Percentiles rank a stretch among this genome's conserved stretches.
Evolutionary conservation across 352 stramenopile species (phyloP).

Genomic region (Phytophthora pseudosyringae): DNA sequence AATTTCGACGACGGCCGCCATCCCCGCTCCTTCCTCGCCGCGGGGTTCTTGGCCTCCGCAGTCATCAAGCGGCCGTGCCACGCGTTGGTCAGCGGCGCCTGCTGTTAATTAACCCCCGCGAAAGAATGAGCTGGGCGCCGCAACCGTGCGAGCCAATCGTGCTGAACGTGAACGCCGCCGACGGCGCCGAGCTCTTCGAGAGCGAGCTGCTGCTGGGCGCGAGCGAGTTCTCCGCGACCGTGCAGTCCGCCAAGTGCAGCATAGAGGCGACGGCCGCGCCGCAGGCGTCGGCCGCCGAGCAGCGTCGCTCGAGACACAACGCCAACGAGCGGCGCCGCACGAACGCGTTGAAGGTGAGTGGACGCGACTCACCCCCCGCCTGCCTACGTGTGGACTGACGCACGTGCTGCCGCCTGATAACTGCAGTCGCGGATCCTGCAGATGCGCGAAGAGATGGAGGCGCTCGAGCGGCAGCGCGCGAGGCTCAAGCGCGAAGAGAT

Average conservation of each 20-base stretch:
- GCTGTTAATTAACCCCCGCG: slow-evolving; percentile 20
- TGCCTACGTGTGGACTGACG: background rate
- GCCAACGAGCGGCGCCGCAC: slow-evolving; percentile 66
- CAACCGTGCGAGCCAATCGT: slow-evolving; percentile 27
- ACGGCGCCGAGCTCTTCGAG: slow-evolving; percentile 23
- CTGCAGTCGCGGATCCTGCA: slow-evolving; percentile 43
- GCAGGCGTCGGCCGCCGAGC: slow-evolving; percentile 20
- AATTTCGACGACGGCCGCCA: slow-evolving; percentile 2
- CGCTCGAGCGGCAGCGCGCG: slow-evolving; percentile 52
- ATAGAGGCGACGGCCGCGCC: slow-evolving; percentile 21
- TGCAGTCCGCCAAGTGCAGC: slow-evolving; percentile 25
- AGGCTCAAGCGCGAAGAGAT: slow-evolving; percentile 51
- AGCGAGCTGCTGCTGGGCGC: slow-evolving; percentile 13
- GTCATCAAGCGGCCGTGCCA: slow-evolving; percentile 25
- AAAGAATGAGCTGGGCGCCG: slow-evolving; percentile 28
- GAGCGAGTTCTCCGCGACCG: slow-evolving; percentile 5
- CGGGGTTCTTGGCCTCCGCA: slow-evolving; percentile 20
- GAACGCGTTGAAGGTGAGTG: slow-evolving; percentile 51
- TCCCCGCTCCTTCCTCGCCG: slow-evolving; percentile 3
- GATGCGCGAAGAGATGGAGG: slow-evolving; percentile 57
- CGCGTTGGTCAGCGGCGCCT: slow-evolving; percentile 1
- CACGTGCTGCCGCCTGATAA: background rate
- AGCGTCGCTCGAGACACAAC: slow-evolving; percentile 64
- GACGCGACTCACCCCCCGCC: too few species aligned
- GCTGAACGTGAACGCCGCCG: slow-evolving; percentile 16